Base-by-base conservation (phyloP, 345 rosid genomes). In the Corymbia maculata region DNA sequence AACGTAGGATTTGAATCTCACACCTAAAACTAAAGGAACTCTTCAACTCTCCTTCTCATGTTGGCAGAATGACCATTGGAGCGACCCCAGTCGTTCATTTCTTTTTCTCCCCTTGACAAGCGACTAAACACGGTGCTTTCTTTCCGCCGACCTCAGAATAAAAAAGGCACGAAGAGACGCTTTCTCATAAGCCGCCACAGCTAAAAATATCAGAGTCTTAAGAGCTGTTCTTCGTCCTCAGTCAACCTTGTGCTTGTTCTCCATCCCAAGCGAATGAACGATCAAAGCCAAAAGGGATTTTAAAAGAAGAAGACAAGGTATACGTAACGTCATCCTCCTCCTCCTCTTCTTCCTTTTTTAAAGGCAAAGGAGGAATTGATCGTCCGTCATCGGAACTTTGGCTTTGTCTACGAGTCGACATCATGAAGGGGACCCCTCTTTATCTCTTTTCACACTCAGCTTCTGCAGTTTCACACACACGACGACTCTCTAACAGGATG, bases 1-100 rank as follows among this genome's bases (percentile, higher is more conserved):
- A 55, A 0, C 1, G 1, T 55, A 1, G 0, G 22, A 55, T 9
- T 55, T 2, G 0, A 55, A 55, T 1, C 0, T 0, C 28, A 3
- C 0, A 9, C 2, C 0, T 21, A 0, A 55, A 55, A 55, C 0
- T 55, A 55, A 21, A 55, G 0, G 11, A 55, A 22, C 13, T 22
- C 13, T 0, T 0, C 5, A 0, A 21, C 12, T 55, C 28, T 55
- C 0, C 13, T 55, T 21, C 22, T 55, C 0, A 55, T 8, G 5
- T 21, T 10, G 22, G 1, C 21, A 55, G 22, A 9, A 12, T 55
- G 61, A 26, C 5, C 9, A 21, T 1, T 55, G 1, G 0, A 24
- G 5, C 22, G 0, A 53, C 11, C 1, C 1, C 28, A 26, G 28
- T 22, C 12, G 3, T 22, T 53, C 4, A 5, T 55, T 55, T 1